These are phyloP conservation scores for Talaromyces sp. DNA, from an alignment of 2,329 filamentous ascomycete genomes.

Conservation along the genomic window DNA sequence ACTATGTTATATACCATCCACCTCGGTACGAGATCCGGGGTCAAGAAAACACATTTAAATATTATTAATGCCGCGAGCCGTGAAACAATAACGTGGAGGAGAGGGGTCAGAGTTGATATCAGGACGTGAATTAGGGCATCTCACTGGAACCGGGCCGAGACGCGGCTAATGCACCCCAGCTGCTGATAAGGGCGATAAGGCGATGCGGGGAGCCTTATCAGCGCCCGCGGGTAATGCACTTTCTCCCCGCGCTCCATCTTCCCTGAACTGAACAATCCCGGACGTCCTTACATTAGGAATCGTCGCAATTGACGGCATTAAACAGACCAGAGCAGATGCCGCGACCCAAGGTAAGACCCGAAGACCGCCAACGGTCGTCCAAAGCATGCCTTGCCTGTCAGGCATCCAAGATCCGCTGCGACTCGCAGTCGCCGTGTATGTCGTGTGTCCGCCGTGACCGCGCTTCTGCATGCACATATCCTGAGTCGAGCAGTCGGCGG, in stretches of 20 bases:
- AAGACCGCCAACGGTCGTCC: slow-evolving; percentile 44
- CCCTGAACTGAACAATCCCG: not conserved
- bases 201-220: not conserved
- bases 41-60: not conserved
- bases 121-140: not conserved
- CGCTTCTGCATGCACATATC: slow-evolving; percentile 31
- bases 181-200: not conserved
- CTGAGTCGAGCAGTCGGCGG: slow-evolving; percentile 21
- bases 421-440: slow-evolving; percentile 43
- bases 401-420: slow-evolving; percentile 48
- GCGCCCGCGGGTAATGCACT: not conserved
- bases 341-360: slow-evolving; percentile 46
- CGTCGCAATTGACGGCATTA: not conserved
- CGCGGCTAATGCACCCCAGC: not conserved
- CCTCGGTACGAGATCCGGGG: not conserved
- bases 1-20: not conserved
- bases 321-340: slow-evolving; percentile 35
- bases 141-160: not conserved
- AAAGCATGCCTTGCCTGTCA: slow-evolving; percentile 47
- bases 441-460: slow-evolving; percentile 43
- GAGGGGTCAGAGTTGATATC: not conserved
- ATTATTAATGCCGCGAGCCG: not conserved
- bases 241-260: not conserved
- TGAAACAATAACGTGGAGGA: not conserved
- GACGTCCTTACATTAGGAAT: not conserved